Evolutionary conservation across 805 yeast genomes (phyloP).

Genomic region (Suhomyces sp.): DNA sequence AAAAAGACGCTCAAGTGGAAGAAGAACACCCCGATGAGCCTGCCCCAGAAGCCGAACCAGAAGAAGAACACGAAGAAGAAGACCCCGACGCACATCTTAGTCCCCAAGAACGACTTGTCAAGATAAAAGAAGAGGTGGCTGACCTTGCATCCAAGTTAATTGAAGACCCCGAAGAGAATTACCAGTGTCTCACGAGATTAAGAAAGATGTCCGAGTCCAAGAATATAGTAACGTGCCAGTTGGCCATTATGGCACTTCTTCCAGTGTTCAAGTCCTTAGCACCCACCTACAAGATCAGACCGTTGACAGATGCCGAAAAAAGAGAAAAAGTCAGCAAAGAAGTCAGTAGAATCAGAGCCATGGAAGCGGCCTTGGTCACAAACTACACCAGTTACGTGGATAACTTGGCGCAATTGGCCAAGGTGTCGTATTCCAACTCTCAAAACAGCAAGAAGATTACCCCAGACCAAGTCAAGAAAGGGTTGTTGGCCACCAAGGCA

Average conservation of each 20-base stretch:
- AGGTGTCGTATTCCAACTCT: constrained; percentile 36
- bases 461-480: constrained; percentile 40
- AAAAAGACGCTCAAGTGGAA: constrained; percentile 14
- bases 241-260: constrained; percentile 74
- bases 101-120: constrained; percentile 52
- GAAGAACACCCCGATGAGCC: constrained; percentile 19
- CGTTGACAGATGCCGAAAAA: constrained; percentile 76
- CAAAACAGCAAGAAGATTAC: constrained; percentile 30
- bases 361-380: constrained; percentile 73
- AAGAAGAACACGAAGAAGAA: constrained; percentile 26
- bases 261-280: constrained; percentile 82
- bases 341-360: constrained; percentile 69
- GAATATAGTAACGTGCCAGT: constrained; percentile 62
- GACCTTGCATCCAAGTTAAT: constrained; percentile 69
- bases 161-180: constrained; percentile 88
- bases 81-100: constrained; percentile 47
- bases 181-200: constrained; percentile 59
- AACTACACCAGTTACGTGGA: constrained; percentile 69
- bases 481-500: constrained; percentile 65
- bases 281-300: constrained; percentile 85
- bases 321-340: constrained; percentile 82
- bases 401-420: constrained; percentile 44
- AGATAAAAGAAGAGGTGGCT: constrained; percentile 81
- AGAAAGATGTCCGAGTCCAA: constrained; percentile 67
- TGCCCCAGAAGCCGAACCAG: constrained; percentile 5